Evolutionary conservation across 768 basidiomycete species (phyloP).

Genomic region (Mycena albidolilacea): DNA sequence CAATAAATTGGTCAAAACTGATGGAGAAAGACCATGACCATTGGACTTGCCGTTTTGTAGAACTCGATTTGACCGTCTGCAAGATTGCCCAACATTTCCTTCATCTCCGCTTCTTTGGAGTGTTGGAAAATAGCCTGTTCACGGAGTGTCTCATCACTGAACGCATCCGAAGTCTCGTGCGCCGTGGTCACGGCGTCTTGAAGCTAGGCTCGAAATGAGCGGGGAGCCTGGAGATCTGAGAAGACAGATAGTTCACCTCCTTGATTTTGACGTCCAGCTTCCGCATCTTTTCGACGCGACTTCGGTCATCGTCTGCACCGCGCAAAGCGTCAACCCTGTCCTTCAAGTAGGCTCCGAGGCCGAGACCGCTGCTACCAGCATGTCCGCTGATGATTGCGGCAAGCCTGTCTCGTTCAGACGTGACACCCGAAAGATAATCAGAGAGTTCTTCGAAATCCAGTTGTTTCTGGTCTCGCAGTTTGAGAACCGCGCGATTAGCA

Average conservation of each 20-base stretch:
- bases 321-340: constrained; percentile 93
- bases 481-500: constrained; percentile 94
- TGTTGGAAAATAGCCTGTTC: constrained; percentile 94
- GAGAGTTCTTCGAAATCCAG: constrained; percentile 98
- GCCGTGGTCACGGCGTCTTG: constrained; percentile 97
- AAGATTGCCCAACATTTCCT: constrained; percentile 90
- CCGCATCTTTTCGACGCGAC: constrained; percentile 92
- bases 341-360: constrained; percentile 90
- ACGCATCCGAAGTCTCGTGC: constrained; percentile 96
- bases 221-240: not conserved
- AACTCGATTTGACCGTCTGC: constrained; percentile 97
- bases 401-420: constrained; percentile 92
- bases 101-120: constrained; percentile 96
- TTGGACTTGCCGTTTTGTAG: constrained; percentile 77
- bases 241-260: constrained; percentile 70
- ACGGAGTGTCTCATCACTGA: constrained; percentile 93
- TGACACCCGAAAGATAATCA: constrained; percentile 94
- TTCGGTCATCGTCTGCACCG: constrained; percentile 94
- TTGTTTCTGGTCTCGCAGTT: constrained; percentile 97
- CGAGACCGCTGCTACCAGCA: constrained; percentile 87
- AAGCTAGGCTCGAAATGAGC: constrained; percentile 65
- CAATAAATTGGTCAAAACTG: constrained; percentile 17
- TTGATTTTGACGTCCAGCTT: constrained; percentile 96
- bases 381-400: constrained; percentile 93
- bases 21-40: constrained; percentile 5